Evolutionary conservation across 2,329 filamentous ascomycete genomes (phyloP), one percentile per base, ranked within the genome.

Genomic region (Cercospora sp.): DNA sequence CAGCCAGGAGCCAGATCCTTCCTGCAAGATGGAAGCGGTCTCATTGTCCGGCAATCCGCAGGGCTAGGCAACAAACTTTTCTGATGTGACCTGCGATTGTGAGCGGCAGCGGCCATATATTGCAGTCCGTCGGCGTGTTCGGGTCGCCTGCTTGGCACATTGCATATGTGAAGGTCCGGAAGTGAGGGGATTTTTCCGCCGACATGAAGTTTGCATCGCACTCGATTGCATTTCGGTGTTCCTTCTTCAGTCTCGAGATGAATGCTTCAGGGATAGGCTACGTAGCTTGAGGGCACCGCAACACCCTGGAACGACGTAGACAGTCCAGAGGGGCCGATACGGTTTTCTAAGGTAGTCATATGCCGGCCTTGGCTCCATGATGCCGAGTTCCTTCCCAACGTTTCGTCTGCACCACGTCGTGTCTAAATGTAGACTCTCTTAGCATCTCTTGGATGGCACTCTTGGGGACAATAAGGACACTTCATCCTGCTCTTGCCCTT

Each of bases 401-500:
- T 13, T 36, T 23, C 8, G 23, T n/a, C 64, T 59, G 18, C 55
- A 53, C 53, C 16, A 13, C 8, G 16, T 26, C 26, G 30, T 45
- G 13, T 48, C 72, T 67, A 79, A 28, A 80, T 75, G 67, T 77
- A 79, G 45, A 95, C 90, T 77, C 90, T 89, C 73, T 84, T 86
- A 6, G 93, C 92, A 64, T 97, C 93, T 72, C 87, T 89, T 1
- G 91, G 83, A 71, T 90, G 85, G 57, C 92, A 93, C 80, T 98
- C 94, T 31, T 83, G 88, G 0, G 95, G 95, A 77, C 95, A 99
- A 78, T 99, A 99, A 0, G 95, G 95, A 76, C 95, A 99, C 80
- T 99, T 99, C 84, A 96, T 96, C 68, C 90, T 84, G 51, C 70
- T 75, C 70, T 78, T 86, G 0, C 90, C 90, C 80, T 96, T 96